phyloP scores from a whole-genome alignment of 345 rosid species.

The Eutrema japonicum region DNA sequence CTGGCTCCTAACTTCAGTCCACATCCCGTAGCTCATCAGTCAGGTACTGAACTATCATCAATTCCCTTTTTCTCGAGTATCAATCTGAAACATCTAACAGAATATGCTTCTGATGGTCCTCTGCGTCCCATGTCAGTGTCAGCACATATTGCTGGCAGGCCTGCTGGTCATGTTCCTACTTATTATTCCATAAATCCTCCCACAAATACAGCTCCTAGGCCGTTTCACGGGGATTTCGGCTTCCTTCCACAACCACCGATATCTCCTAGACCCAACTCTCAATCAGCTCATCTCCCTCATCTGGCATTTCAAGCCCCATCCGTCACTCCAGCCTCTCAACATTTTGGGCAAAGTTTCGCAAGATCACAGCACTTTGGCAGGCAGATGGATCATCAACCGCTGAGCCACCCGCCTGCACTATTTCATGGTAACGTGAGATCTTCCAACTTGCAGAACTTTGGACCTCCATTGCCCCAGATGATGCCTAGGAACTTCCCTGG shows the following conservation, averaged over 20 bases:
- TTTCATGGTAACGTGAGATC: slow-evolving; percentile 48
- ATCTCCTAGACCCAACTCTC: slow-evolving; percentile 52
- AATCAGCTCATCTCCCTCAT: slow-evolving; percentile 45
- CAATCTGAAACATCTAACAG: slow-evolving; percentile 45
- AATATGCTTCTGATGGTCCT: slow-evolving; percentile 46
- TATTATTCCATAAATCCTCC: slow-evolving; percentile 51
- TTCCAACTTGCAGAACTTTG: slow-evolving; percentile 50
- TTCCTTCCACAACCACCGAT: slow-evolving; percentile 58
- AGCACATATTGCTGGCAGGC: slow-evolving; percentile 42
- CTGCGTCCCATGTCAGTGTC: slow-evolving; percentile 42
- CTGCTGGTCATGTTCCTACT: slow-evolving; percentile 45
- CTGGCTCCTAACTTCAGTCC: slow-evolving; percentile 48
- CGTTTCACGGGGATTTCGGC: slow-evolving; percentile 61
- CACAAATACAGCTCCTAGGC: slow-evolving; percentile 41
- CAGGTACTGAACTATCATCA: slow-evolving; percentile 44
- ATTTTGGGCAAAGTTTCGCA: slow-evolving; percentile 50
- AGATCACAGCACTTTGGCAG: slow-evolving; percentile 52
- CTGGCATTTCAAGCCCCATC: slow-evolving; percentile 49
- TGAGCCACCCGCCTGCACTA: slow-evolving; percentile 35
- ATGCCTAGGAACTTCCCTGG: slow-evolving; percentile 53
- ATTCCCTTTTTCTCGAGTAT: slow-evolving; percentile 39
- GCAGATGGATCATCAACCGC: slow-evolving; percentile 56
- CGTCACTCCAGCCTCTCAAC: slow-evolving; percentile 49
- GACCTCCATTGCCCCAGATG: slow-evolving; percentile 51
- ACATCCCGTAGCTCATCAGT: slow-evolving; percentile 49